phyloP scores from a whole-genome alignment of 441 rosid genomes.

The Monsonia emarginata region DNA sequence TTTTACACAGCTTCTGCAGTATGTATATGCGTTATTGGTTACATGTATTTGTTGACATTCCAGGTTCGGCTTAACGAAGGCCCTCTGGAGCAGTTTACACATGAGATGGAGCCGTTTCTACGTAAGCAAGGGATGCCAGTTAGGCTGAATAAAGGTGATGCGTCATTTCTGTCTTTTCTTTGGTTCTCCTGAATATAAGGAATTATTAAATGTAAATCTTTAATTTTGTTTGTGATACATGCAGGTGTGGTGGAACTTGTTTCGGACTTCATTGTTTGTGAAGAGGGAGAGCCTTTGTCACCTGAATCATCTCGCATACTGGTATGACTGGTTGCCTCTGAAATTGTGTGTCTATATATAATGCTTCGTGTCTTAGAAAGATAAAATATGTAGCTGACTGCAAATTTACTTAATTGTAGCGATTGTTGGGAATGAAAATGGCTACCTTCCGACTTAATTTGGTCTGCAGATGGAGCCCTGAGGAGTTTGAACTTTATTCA shows the following conservation, averaged over 20 bases:
- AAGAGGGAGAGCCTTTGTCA: slow-evolving; percentile 85
- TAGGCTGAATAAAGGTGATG: slow-evolving; percentile 72
- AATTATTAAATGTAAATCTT: not conserved
- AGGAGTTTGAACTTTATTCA: slow-evolving; percentile 61
- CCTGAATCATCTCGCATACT: slow-evolving; percentile 85
- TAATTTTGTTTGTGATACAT: not conserved
- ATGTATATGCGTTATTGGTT: not conserved
- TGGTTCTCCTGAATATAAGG: not conserved
- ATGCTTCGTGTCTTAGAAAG: not conserved
- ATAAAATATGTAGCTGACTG: not conserved
- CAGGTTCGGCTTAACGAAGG: slow-evolving; percentile 85
- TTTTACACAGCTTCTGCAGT: not conserved
- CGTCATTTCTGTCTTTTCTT: slow-evolving; percentile 4
- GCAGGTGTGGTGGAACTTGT: slow-evolving; percentile 86
- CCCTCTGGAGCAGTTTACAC: slow-evolving; percentile 81
- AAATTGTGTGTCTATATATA: not conserved
- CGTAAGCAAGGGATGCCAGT: slow-evolving; percentile 97
- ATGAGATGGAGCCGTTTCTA: slow-evolving; percentile 94
- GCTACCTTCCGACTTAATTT: slow-evolving; percentile 75
- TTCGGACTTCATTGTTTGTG: slow-evolving; percentile 75
- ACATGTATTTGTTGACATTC: slow-evolving; percentile 5
- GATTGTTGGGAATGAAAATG: slow-evolving; percentile 76
- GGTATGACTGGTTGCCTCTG: slow-evolving; percentile 42
- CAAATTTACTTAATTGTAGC: slow-evolving; percentile 37
- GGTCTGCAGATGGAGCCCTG: slow-evolving; percentile 70